Evolutionary conservation across 129 eudicot species (phyloP), one percentile per base, ranked within the genome.

Genomic region (Flaveria linearis): DNA sequence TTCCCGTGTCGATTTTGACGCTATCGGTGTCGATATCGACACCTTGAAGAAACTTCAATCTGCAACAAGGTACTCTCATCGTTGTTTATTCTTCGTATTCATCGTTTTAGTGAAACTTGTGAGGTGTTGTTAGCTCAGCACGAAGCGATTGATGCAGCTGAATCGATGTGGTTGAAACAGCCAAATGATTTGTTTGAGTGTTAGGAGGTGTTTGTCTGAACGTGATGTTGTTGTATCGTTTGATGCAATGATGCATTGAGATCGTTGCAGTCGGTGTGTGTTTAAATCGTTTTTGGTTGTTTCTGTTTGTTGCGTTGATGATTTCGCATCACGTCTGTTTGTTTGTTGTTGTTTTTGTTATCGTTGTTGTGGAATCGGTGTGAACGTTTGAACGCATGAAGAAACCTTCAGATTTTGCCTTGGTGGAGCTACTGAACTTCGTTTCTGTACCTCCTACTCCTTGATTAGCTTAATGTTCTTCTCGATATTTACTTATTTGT

Each of bases 241-340:
- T 69, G 41, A 9, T 57, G 71, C 36, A 18, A 69, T 70, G 69
- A 60, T 57, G 71, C 36, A 18, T 78, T 70, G 69, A 60, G 81
- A 69, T 78, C 51, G 58, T 68, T 77, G 28, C 33, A 25, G 9
- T 45, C 39, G 46, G 42, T 70, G 71, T 12, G 28, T 42, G 15
- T 60, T 70, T 46, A 61, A 70, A 55, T 64, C 13, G 50, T 45
- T 45, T 45, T 45, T 45, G 50, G 50, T 3, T 45, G 11, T 45
- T 12, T 9, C 15, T 50, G 15, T 11, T 64, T 65, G 71, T 75
- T n/a, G 49, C 61, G 6, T 46, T 5, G 62, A 63, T 75, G 62
- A 13, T 62, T 75, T 33, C 51, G 67, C 22, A n/a, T 45, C 22
- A 16, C 47, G 36, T n/a, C 9, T 62, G 18, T 61, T 75, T 45